Base-by-base conservation (phyloP, 139 green algal species). In the Dunaliella sp. region DNA sequence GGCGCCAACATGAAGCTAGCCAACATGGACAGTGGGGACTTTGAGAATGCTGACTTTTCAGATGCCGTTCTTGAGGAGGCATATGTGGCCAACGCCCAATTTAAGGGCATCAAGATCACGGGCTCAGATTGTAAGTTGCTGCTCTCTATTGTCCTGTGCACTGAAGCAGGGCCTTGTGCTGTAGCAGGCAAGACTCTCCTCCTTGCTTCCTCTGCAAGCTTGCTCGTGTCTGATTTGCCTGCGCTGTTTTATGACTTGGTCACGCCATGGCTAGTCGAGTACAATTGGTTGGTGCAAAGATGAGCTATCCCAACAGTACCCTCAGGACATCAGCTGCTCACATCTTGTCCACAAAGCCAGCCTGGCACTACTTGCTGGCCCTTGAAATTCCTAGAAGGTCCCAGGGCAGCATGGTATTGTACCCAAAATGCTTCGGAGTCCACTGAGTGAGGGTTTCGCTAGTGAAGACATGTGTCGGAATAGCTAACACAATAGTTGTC, bases 1-100 rank as follows among this genome's bases (percentile, higher is more conserved):
- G 94, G 93, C 0, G 92, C 95, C 31, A 91, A 96, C 83, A 87
- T 98, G 80, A 88, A 85, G 26, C 85, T 86, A 22, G 95, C 94
- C 1, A 95, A 98, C 86, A 81, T 98, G 75, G 95, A 97, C 85
- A 86, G 82, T 38, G 86, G 87, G 2, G 91, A 96, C 87, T 91
- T 96, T 73, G 94, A 97, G 89, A 88, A 89, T 26, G 91, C 91
- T 0, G 95, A 98, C 89, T 93, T 98, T 78, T 92, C 83, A 0
- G 74, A 96, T 83, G 95, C 95, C 1, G 76, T 96, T 3, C 77
- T 98, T 77, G 89, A 93, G 65, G 95, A 94, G 2, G 95, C 95
- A 0, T 91, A 93, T 87, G 92, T 97, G 33, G 92, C 91, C 80
- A 95, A 95, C 75, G 94, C 95, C 2, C 92, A 95, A 88, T 80